A percentile compares a stretch with the other conserved stretches of the same genome.
These are phyloP conservation scores for Phytophthora melonis DNA, from an alignment of 352 stramenopile genomes.

Conservation along the genomic window DNA sequence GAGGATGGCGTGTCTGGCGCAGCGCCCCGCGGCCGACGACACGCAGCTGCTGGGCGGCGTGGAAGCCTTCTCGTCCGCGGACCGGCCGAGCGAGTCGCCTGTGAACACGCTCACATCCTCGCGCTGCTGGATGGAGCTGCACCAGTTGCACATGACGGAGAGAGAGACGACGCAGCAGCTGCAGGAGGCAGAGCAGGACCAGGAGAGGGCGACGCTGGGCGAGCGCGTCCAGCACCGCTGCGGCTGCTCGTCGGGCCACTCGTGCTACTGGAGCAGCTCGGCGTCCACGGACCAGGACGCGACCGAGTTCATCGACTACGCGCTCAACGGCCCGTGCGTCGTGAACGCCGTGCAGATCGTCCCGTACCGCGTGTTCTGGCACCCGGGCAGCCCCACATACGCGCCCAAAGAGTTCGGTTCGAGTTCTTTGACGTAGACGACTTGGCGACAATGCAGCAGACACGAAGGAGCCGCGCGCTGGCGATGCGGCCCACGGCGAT, in stretches of 20 bases:
- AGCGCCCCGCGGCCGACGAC: conserved; percentile 42
- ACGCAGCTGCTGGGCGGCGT: conserved; percentile 52
- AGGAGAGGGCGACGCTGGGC: conserved; percentile 58
- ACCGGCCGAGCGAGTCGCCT: conserved; percentile 60
- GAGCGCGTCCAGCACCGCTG: conserved; percentile 74
- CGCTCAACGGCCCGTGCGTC: conserved; percentile 60
- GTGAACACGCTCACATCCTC: conserved; percentile 76
- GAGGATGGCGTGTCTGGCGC: conserved; percentile 56
- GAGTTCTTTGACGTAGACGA: conserved; percentile 67
- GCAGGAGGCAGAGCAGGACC: conserved; percentile 16
- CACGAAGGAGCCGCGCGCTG: conserved; percentile 13
- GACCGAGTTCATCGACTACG: conserved; percentile 82
- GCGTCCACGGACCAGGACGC: conserved; percentile 68
- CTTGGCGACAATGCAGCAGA: conserved; percentile 25
- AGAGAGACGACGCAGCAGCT: not conserved
- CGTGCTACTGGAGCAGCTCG: conserved; percentile 90
- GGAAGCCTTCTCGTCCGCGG: conserved; percentile 60
- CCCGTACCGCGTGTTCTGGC: conserved; percentile 85
- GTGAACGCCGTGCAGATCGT: conserved; percentile 73
- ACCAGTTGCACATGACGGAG: conserved; percentile 46
- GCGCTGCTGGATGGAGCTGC: conserved; percentile 69
- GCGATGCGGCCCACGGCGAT: conserved; percentile 22
- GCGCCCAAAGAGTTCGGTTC: conserved; percentile 73
- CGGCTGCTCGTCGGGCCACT: conserved; percentile 75
- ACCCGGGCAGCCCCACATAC: conserved; percentile 79